Conservation (phyloP, 2,329 filamentous ascomycete species). For the Pseudogymnoascus destructans region DNA sequence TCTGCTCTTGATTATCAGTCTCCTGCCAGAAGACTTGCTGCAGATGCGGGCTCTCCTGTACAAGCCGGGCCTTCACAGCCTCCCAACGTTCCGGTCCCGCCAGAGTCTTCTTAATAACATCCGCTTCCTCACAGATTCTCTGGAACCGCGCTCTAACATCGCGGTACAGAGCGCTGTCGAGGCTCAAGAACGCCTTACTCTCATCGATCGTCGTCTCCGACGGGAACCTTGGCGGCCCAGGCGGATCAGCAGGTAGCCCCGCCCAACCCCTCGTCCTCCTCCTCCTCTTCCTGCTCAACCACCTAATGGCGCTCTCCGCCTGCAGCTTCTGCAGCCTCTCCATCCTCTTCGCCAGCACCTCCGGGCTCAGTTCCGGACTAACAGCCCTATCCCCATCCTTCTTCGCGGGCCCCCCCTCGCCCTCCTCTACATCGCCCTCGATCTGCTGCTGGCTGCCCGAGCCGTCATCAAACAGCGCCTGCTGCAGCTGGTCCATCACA, state of each 20-base stretch:
- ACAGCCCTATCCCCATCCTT: conserved; percentile 16
- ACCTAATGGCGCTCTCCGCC: conserved; percentile 47
- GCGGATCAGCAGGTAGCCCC: conserved; percentile 52
- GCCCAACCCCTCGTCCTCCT: conserved; percentile 56
- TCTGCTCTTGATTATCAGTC: conserved; percentile 44
- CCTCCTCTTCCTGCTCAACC: conserved; percentile 51
- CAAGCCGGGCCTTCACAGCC: conserved; percentile 51
- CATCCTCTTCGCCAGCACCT: conserved; percentile 39
- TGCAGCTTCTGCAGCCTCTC: conserved; percentile 41
- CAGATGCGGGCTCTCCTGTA: conserved; percentile 51
- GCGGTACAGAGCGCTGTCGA: conserved; percentile 52
- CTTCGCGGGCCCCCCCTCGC: conserved; percentile 17
- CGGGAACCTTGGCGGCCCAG: conserved; percentile 59
- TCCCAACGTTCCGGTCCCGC: conserved; percentile 65
- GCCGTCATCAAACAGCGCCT: conserved; percentile 25
- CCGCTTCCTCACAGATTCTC: conserved; percentile 52
- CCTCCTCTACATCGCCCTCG: conserved; percentile 18
- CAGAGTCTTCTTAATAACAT: conserved; percentile 62
- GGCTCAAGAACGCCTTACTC: conserved; percentile 53
- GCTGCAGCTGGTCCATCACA: conserved; percentile 25
- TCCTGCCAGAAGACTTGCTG: conserved; percentile 46
- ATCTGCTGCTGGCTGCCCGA: conserved; percentile 15
- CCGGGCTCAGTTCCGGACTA: conserved; percentile 30
- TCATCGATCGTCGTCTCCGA: conserved; percentile 75
- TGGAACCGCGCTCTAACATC: conserved; percentile 54